phyloP scores from a whole-genome alignment of 495 filamentous ascomycete genomes.

The Durotheca rogersii region DNA sequence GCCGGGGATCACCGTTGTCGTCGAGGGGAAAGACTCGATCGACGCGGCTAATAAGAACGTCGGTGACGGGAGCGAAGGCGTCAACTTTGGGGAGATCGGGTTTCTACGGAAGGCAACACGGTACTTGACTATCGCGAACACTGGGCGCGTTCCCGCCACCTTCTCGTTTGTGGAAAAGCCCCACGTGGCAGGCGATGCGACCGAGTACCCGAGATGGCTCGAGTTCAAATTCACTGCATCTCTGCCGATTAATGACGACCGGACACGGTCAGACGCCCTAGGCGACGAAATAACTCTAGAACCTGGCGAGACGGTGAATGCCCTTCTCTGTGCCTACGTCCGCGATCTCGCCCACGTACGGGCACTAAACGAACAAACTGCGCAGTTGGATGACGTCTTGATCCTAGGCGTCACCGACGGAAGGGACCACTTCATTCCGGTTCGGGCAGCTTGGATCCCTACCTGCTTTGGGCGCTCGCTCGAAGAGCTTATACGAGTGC shows the following conservation, averaged over 20 bases:
- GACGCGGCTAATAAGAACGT: constrained; percentile 17
- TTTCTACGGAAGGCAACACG: constrained; percentile 65
- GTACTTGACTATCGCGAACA: constrained; percentile 84
- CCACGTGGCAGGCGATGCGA: constrained; percentile 44
- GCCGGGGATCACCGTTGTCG: constrained; percentile 79
- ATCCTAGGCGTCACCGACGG: constrained; percentile 84
- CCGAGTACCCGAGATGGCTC: constrained; percentile 60
- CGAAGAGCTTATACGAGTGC: constrained; percentile 78
- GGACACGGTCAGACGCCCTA: constrained; percentile 19
- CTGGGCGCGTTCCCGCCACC: constrained; percentile 71
- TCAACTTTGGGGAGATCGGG: constrained; percentile 74
- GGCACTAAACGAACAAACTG: constrained; percentile 66
- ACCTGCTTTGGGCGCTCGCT: constrained; percentile 82
- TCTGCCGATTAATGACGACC: constrained; percentile 3
- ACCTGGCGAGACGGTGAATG: constrained; percentile 78
- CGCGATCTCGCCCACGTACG: constrained; percentile 62
- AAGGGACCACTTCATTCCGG: constrained; percentile 86
- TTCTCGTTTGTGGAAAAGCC: constrained; percentile 74
- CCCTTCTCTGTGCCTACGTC: constrained; percentile 65
- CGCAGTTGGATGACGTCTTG: constrained; percentile 77
- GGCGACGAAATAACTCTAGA: constrained; percentile 42
- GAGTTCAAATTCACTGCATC: constrained; percentile 59
- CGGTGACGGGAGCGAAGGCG: constrained; percentile 47
- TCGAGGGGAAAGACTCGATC: constrained; percentile 55
- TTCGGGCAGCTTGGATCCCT: constrained; percentile 74